Evolutionary conservation across 805 yeast species (phyloP), one percentile per base, ranked within the genome.

Genomic region (Jamesozyma hellenica): DNA sequence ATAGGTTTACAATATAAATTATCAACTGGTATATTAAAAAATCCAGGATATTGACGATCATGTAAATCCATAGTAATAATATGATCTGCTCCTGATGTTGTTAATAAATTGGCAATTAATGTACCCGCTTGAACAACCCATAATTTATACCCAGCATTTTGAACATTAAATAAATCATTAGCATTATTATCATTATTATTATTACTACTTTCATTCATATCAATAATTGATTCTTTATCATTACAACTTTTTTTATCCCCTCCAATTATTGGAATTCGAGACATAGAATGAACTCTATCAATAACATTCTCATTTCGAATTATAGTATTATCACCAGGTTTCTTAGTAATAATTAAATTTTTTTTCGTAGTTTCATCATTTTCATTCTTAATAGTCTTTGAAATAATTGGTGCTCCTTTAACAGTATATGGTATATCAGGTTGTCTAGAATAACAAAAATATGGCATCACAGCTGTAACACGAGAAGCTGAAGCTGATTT

Each of bases 111-210:
- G 29, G 97, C 96, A 47, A 92, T 75, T 44, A 92, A 67, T 2
- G 95, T 87, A 11, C 98, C 98, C 28, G 88, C 78, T 63, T 88
- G 97, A 1, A 96, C 92, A 28, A 88, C 81, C 97, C 98, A 92
- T 49, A 86, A 80, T 56, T 84, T 85, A 63, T 87, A 84, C 2
- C 94, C 92, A 13, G 82, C 66, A 44, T 72, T 76, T 36, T 56
- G 60, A 1, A 61, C 53, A 36, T 60, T 56, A 64, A 62, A 40
- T 62, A 64, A 27, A 60, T 60, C 54, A 28, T 55, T 58, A 30
- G 64, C 57, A 34, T 53, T 51, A 16, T 49, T 39, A 39, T 45
- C 51, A 12, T 49, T n/a, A n/a, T n/a, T n/a, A n/a, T n/a, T n/a
- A n/a, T n/a, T n/a, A n/a, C n/a, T n/a, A n/a, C n/a, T n/a, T n/a